Percentiles rank a stretch among this genome's conserved stretches.
phyloP scores from a whole-genome alignment of 768 basidiomycete genomes.

The Neoboletus brunneissimus region DNA sequence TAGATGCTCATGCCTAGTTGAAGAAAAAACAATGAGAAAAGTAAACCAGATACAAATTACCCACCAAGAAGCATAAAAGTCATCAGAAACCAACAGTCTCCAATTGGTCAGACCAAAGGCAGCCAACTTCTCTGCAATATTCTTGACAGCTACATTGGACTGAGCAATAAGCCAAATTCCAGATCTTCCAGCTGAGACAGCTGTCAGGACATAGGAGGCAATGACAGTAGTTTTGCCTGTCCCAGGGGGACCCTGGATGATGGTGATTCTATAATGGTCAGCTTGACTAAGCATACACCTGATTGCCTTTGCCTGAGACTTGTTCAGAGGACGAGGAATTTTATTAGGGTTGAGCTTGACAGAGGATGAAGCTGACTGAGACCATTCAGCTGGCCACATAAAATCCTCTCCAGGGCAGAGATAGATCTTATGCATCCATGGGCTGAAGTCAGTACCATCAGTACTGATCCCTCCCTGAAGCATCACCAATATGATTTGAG shows the following conservation, averaged over 20 bases:
- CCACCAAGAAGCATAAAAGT: conserved; percentile 68
- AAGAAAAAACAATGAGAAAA: conserved; percentile 4
- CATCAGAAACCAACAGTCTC: conserved; percentile 67
- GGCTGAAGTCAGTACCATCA: conserved; percentile 30
- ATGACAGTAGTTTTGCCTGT: conserved; percentile 77
- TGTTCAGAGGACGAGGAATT: conserved; percentile 35
- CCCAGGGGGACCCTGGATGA: conserved; percentile 54
- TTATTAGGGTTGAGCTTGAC: conserved; percentile 14
- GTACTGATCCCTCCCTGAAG: conserved; percentile 35
- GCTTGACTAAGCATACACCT: conserved; percentile 37
- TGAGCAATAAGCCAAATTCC: conserved; percentile 83
- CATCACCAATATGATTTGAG: conserved; percentile 28
- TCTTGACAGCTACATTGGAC: conserved; percentile 86
- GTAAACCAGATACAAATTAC: conserved; percentile 14
- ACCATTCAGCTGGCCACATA: conserved; percentile 38
- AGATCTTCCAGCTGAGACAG: conserved; percentile 36
- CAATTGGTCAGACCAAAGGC: conserved; percentile 51
- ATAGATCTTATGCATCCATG: conserved; percentile 40
- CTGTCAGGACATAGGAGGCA: conserved; percentile 54
- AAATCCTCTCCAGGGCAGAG: conserved; percentile 27
- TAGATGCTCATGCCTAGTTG: conserved; percentile 77
- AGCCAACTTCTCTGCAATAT: conserved; percentile 80
- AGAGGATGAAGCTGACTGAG: conserved; percentile 15
- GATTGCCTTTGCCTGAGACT: conserved; percentile 39
- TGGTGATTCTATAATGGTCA: conserved; percentile 36